phyloP scores from a whole-genome alignment of 179 eudicot species.

The Camellia oleifera region DNA sequence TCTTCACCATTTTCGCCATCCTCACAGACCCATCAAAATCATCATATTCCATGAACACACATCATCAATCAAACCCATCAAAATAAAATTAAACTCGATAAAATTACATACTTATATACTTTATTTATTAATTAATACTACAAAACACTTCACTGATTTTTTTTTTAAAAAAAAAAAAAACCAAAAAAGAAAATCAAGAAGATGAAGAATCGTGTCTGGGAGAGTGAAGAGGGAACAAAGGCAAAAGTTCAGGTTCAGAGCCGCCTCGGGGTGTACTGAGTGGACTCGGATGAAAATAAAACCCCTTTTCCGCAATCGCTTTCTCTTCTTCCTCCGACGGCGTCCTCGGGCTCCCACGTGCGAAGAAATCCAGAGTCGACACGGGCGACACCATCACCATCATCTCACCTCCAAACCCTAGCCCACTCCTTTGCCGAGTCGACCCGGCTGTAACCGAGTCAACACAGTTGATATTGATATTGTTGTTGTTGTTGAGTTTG shows the following conservation, averaged over 20 bases:
- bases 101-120: too few species aligned
- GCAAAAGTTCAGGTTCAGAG: conserved; percentile 53
- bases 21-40: too few species aligned
- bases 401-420: conserved; percentile 19
- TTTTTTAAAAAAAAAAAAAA: too few species aligned
- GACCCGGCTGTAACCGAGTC: conserved; percentile 8
- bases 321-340: conserved; percentile 32
- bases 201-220: conserved; percentile 26
- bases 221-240: conserved; percentile 69
- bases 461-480: too few species aligned
- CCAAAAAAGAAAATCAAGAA: too few species aligned
- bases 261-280: conserved; percentile 31
- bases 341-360: conserved; percentile 41
- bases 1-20: too few species aligned
- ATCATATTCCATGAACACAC: too few species aligned
- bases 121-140: too few species aligned
- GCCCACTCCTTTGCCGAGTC: conserved; percentile 15
- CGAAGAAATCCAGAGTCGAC: conserved; percentile 54
- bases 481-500: conserved; percentile 20
- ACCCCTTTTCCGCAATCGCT: conserved; percentile 31
- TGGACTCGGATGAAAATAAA: conserved; percentile 47
- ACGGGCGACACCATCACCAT: conserved; percentile 54
- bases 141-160: too few species aligned
- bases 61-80: too few species aligned
- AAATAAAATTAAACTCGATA: too few species aligned